Percentiles rank a stretch among this genome's conserved stretches.
Evolutionary conservation across 1,139 yeast species (phyloP).

Genomic region (Blastobotrys serpentis): DNA sequence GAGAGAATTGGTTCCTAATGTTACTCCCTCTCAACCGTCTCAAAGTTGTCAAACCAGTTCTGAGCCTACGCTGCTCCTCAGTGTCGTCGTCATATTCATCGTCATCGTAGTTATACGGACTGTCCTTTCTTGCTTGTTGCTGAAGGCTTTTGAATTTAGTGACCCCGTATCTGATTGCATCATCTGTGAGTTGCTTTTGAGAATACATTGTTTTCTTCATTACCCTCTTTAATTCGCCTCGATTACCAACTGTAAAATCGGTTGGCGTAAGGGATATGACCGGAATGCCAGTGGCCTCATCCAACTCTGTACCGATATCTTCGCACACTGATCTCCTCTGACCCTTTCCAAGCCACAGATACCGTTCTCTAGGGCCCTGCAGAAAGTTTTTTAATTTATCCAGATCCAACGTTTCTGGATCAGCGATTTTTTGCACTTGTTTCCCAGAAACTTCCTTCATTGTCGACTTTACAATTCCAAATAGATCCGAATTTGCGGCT

Average conservation of each 20-base stretch:
- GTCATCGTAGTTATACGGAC: constrained; percentile 1
- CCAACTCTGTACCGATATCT: constrained; percentile 7
- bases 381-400: constrained; percentile 46
- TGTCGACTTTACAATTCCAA: constrained; percentile 68
- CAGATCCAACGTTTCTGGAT: constrained; percentile 52
- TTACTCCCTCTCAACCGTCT: not conserved
- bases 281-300: constrained; percentile 28
- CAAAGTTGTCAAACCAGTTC: not conserved
- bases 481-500: constrained; percentile 47
- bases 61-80: constrained; percentile 4
- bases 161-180: constrained; percentile 24
- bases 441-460: constrained; percentile 64
- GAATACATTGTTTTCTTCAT: constrained; percentile 26
- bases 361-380: constrained; percentile 48
- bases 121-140: not conserved
- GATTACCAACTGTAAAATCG: constrained; percentile 17
- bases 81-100: constrained; percentile 7
- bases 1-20: not conserved
- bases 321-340: constrained; percentile 20
- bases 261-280: constrained; percentile 25
- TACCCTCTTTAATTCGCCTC: constrained; percentile 26
- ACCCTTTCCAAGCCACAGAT: constrained; percentile 52
- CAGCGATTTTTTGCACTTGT: constrained; percentile 44
- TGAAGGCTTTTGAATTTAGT: constrained; percentile 14
- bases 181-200: constrained; percentile 25